A percentile compares a stretch with the other conserved stretches of the same genome.
These are phyloP conservation scores for Trichoderma polysporum DNA, from an alignment of 2,329 filamentous ascomycete species.

Conservation along the genomic window DNA sequence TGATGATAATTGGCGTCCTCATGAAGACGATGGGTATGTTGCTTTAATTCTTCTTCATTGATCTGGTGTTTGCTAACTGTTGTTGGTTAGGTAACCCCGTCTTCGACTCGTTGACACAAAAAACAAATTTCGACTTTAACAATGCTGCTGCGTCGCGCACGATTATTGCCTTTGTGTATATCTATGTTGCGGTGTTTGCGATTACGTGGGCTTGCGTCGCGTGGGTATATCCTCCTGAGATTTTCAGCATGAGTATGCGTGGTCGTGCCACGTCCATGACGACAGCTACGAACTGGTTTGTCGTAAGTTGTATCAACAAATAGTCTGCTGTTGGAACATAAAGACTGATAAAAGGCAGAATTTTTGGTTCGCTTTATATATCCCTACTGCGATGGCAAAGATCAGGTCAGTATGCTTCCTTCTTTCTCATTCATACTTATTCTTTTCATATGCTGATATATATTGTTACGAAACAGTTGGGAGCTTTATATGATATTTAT, in stretches of 20 bases:
- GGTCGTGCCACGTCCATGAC: constrained; percentile 22
- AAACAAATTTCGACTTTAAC: constrained; percentile 24
- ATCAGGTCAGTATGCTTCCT: constrained; percentile 8
- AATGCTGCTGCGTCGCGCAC: constrained; percentile 55
- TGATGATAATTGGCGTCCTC: constrained; percentile 21
- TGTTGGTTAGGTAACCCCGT: not conserved
- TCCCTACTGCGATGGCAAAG: constrained; percentile 21
- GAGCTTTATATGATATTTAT: constrained; percentile 23
- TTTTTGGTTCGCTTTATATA: constrained; percentile 22
- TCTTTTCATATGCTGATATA: not conserved
- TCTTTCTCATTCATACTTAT: not conserved
- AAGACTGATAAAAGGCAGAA: not conserved
- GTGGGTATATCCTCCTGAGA: constrained; percentile 62
- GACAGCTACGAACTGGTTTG: constrained; percentile 22
- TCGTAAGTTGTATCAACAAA: not conserved
- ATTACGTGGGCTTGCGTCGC: constrained; percentile 60
- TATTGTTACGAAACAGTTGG: not conserved
- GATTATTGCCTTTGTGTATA: constrained; percentile 62
- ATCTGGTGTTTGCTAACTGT: not conserved
- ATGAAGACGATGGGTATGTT: constrained; percentile 19
- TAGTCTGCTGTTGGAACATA: no score
- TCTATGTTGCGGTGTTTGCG: constrained; percentile 60
- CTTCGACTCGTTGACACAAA: constrained; percentile 18
- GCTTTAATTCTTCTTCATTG: fast-evolving
- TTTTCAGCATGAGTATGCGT: constrained; percentile 39